Base-by-base conservation (phyloP, 192 early-diverging fungal genomes). In the Physocladia obscura region DNA sequence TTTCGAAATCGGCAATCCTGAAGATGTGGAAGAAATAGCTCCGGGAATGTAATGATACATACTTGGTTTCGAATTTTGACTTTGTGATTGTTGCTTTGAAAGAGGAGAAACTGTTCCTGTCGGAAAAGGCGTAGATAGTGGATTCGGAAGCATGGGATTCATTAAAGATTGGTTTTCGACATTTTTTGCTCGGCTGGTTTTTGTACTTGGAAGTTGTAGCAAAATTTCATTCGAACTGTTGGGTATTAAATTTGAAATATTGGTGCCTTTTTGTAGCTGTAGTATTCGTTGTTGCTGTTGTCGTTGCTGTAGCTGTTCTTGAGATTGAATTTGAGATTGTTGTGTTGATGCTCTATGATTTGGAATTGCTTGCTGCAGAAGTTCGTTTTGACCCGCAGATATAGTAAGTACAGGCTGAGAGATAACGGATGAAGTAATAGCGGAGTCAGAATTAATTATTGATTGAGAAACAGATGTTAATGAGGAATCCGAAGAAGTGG, bases 111-210 rank as follows among this genome's bases (percentile, higher is more conserved):
- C n/a, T 49, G 62, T 13, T 8, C 62, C 1, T 22, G 50, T 19
- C 51, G 49, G 62, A 31, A 65, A 51, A 13, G 56, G 50, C 24
- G 62, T 57, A 27, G 62, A 65, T 1, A 19, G 15, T 2, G 49
- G 49, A 60, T 65, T 32, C 31, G 62, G 56, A 19, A 65, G 37
- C 1, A 57, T 11, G 8, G 49, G 49, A 57, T 65, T 65, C n/a
- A 57, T 36, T n/a, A n/a, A 26, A 27, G n/a, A 58, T 27, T 62
- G 40, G n/a, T 13, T 44, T 44, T 8, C 40, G 40, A 44, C 40
- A 13, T 44, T 44, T 44, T 44, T n/a, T 44, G 40, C n/a, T n/a
- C n/a, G n/a, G n/a, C n/a, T n/a, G n/a, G n/a, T n/a, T n/a, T n/a
- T n/a, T n/a, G n/a, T n/a, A n/a, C n/a, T n/a, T n/a, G n/a, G n/a